Evolutionary conservation across 2,329 filamentous ascomycete genomes (phyloP), one percentile per base, ranked within the genome.

Genomic region (Calonectria pseudoreteaudii): DNA sequence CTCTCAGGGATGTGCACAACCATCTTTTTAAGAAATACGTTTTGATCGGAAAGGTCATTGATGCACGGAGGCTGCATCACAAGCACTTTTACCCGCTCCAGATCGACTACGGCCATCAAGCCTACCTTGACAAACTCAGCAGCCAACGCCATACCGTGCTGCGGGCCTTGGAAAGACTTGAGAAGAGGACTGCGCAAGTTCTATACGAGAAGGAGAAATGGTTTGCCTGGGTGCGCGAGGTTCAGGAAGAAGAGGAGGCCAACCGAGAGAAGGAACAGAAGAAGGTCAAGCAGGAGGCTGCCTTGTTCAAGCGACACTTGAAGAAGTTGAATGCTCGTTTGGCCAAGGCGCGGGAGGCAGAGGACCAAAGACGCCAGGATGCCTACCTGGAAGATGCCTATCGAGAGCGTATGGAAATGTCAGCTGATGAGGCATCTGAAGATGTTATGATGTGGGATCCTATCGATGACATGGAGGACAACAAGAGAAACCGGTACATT

Each of bases 351-450:
- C 78, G 80, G 1, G 60, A 79, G 41, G 78, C 77, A 8, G 81
- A 82, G 53, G 80, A 82, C 1, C 73, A 78, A 44, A 75, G 71
- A 52, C 77, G 76, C 11, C 81, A 82, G 62, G 81, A 82, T 71
- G 77, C 77, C 0, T 82, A 77, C 14, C 80, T 82, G 4, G 80
- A 82, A 4, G 75, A 79, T 34, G 80, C 78, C 1, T 82, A 78
- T 14, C 68, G 47, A 16, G 77, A 82, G 44, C 74, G 79, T 0
- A 79, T 80, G 76, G 62, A 71, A 0, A 66, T 78, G 73, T 70
- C 71, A 4, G 74, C 44, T 28, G 75, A 77, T 10, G 53, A 58
- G n/a, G 76, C 77, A 6, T 31, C 68, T 0, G 76, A 81, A 1
- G 76, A 74, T n/a, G 78, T 79, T 0, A 79, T 77, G 23, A 73